Evolutionary conservation across 306 rosid species (phyloP), one percentile per base, ranked within the genome.

Genomic region (Cucurbita ficifolia): DNA sequence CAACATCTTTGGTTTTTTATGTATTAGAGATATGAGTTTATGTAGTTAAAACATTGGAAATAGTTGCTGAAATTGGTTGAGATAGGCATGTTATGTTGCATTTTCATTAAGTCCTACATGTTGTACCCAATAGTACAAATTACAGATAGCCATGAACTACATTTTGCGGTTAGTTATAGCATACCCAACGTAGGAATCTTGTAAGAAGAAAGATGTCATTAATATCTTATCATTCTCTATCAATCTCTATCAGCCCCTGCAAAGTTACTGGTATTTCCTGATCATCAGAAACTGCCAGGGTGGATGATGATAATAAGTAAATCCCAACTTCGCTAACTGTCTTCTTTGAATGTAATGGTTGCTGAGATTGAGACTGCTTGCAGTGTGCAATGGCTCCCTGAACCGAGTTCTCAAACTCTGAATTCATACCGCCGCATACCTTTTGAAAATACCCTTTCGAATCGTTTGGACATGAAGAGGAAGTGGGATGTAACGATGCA

Each of bases 351-450:
- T 79, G 52, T 17, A 81, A 68, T 21, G 73, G 79, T 59, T 87
- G 84, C 84, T 86, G 63, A 63, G 78, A 63, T 22, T 36, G 95
- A 46, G 98, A 94, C 75, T 87, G 84, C 82, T 95, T 95, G 92
- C 99, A 95, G 84, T 91, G 87, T 10, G 96, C 96, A 75, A 95
- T 95, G 52, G 99, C 99, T 83, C 99, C 99, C 64, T 95, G 97
- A 52, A 95, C 89, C 46, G 99, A 88, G 60, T 72, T 89, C 80
- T 91, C 99, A 49, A 83, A 84, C 81, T 95, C 97, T 12, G 96
- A 89, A 75, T 77, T 91, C 50, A 84, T 60, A 79, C 99, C 91
- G 75, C 84, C 86, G 52, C 96, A 86, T 82, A 96, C 89, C 77
- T 95, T 91, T 11, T 91, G 84, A 77, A 81, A 72, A 72, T 87